Evolutionary conservation across 2,329 filamentous ascomycete species (phyloP).

Genomic region (Graphiopsis chlorocephala): DNA sequence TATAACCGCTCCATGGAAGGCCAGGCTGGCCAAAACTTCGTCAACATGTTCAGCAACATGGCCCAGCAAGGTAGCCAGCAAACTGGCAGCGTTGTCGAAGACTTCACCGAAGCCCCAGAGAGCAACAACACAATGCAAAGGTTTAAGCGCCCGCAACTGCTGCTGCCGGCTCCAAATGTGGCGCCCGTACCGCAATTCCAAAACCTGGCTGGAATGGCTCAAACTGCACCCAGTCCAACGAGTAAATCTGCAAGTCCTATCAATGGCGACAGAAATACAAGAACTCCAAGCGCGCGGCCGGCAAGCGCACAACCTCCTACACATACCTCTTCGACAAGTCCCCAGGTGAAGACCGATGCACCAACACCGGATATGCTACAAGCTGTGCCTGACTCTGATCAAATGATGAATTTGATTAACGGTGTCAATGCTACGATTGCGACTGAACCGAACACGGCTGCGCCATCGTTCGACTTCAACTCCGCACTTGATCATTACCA

Average conservation of each 20-base stretch:
- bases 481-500: constrained; percentile 49
- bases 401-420: constrained; percentile 53
- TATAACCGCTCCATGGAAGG: constrained; percentile 92
- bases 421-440: constrained; percentile 41
- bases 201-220: constrained; percentile 21
- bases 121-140: constrained; percentile 31
- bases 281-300: constrained; percentile 20
- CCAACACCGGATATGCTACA: constrained; percentile 37
- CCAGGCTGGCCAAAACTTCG: constrained; percentile 72
- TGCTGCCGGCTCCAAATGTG: constrained; percentile 33
- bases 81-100: constrained; percentile 62
- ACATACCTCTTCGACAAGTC: constrained; percentile 22
- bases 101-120: constrained; percentile 46
- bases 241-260: constrained; percentile 28
- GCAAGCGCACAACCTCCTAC: constrained; percentile 11
- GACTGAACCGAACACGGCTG: constrained; percentile 32
- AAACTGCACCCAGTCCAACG: constrained; percentile 28
- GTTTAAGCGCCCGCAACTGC: constrained; percentile 31
- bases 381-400: constrained; percentile 41
- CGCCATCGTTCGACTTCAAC: constrained; percentile 44
- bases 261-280: constrained; percentile 22
- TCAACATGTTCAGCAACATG: constrained; percentile 73
- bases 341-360: constrained; percentile 42
- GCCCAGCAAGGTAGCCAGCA: constrained; percentile 26
- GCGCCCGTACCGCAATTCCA: constrained; percentile 31